These are phyloP conservation scores for Withania somnifera DNA, from an alignment of 305 asterid species.

Conservation along the genomic window DNA sequence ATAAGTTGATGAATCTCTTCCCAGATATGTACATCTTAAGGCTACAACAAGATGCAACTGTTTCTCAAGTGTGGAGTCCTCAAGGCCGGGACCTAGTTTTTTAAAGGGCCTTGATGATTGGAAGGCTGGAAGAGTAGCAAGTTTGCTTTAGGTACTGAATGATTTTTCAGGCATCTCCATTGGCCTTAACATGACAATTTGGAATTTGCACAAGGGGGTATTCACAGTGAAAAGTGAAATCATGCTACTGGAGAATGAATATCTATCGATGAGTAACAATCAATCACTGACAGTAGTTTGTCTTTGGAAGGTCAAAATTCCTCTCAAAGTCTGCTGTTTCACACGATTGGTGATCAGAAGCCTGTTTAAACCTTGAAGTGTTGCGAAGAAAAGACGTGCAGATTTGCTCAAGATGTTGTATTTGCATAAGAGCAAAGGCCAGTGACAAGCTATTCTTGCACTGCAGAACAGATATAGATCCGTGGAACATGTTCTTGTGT, in stretches of 20 bases:
- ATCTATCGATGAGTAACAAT: neutral
- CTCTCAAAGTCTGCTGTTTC: neutral
- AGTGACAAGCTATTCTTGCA: neutral
- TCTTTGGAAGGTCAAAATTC: neutral
- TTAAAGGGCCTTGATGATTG: neutral
- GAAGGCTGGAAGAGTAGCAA: neutral
- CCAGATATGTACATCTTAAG: neutral
- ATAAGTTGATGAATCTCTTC: neutral
- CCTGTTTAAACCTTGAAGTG: neutral
- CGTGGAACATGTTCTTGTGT: neutral
- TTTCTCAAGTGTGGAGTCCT: neutral
- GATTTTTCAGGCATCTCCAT: neutral
- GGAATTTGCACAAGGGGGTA: neutral
- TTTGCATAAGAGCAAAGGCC: neutral
- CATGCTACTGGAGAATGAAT: neutral
- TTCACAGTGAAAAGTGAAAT: neutral
- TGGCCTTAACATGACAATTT: neutral
- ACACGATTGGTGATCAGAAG: neutral
- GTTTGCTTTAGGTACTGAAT: neutral
- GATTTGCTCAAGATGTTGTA: neutral
- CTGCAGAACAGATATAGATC: neutral
- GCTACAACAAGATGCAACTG: neutral
- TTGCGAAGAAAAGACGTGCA: neutral
- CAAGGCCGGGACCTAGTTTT: neutral
- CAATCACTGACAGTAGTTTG: neutral